Evolutionary conservation across 148 eudicot genomes (phyloP), one percentile per base, ranked within the genome.

Genomic region (Rhododendron vialii): DNA sequence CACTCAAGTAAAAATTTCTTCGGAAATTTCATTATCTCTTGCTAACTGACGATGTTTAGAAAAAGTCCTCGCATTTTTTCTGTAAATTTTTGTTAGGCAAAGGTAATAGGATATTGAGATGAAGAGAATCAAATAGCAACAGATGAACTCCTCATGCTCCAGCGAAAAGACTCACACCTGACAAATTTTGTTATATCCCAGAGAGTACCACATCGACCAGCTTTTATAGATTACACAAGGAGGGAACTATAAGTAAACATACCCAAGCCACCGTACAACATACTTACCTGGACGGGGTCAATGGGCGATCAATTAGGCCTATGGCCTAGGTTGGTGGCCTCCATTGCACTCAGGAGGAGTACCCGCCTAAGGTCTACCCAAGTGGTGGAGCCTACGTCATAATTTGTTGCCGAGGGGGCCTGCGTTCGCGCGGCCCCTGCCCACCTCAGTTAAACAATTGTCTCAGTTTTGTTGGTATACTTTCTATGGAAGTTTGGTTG

Each of bases 281-380:
- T 89, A 94, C 96, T 92, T 94, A 94, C 94, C 96, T 94, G 94
- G 96, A 92, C 91, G 93, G 93, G 96, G 96, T 92, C 86, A 78
- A 88, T 94, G 94, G 93, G 90, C 63, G 91, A 92, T 92, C 96
- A 92, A 47, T 55, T 82, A 90, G 92, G 86, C 83, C 92, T 91
- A 89, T 91, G 86, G 93, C 91, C 92, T 92, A 91, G 92, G 91
- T 84, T 85, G 90, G 91, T 88, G 94, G 87, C 92, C 88, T 88
- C 93, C 95, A 93, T 92, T 92, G 94, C 94, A 93, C 93, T 80
- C 9, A 13, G 86, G 90, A 91, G 88, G 93, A 89, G 93, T 86
- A 84, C 88, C 81, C 22, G 90, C 87, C 86, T 93, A 92, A 91
- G 91, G 89, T 82, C 84, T 41, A 30, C 36, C 75, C 86, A 84